These are phyloP conservation scores for Pachysandra terminalis DNA, from an alignment of 164 flowering plant genomes.

Conservation along the genomic window DNA sequence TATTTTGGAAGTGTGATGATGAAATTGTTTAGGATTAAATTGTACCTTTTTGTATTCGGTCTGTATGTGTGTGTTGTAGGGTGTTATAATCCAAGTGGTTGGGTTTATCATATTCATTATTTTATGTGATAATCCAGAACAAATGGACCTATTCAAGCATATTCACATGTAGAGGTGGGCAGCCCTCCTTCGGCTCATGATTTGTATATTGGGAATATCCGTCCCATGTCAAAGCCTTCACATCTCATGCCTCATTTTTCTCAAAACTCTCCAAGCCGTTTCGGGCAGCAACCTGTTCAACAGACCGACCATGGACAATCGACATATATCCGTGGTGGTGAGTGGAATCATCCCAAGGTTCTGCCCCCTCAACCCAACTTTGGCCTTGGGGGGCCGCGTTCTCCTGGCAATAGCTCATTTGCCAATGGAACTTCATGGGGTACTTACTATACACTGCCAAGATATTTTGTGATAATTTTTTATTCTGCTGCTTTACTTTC, in stretches of 20 bases:
- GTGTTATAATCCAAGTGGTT: neutral
- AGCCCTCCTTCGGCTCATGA: constrained; percentile 54
- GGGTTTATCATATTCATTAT: neutral
- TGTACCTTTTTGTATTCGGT: too few relatives aligned
- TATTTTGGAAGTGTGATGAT: too few relatives aligned
- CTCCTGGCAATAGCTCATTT: constrained; percentile 53
- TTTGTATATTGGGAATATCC: constrained; percentile 41
- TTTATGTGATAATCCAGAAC: constrained; percentile 39
- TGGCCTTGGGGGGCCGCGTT: constrained; percentile 44
- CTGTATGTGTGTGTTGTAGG: too few relatives aligned
- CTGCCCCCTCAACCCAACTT: constrained; percentile 46
- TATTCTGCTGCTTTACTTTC: neutral
- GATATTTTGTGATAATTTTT: neutral
- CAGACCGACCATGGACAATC: constrained; percentile 48
- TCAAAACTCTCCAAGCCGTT: constrained; percentile 72
- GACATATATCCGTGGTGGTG: constrained; percentile 37
- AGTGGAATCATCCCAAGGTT: constrained; percentile 49
- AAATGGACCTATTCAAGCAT: constrained; percentile 55
- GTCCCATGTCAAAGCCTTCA: constrained; percentile 42
- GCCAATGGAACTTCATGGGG: constrained; percentile 66
- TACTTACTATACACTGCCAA: constrained; percentile 20
- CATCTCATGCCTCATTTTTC: constrained; percentile 49
- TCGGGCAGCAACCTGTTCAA: constrained; percentile 64
- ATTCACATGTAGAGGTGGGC: constrained; percentile 44
- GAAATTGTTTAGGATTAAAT: too few relatives aligned